Evolutionary conservation across 768 basidiomycete species (phyloP), one percentile per base, ranked within the genome.

Genomic region (Scleroderma bovista): DNA sequence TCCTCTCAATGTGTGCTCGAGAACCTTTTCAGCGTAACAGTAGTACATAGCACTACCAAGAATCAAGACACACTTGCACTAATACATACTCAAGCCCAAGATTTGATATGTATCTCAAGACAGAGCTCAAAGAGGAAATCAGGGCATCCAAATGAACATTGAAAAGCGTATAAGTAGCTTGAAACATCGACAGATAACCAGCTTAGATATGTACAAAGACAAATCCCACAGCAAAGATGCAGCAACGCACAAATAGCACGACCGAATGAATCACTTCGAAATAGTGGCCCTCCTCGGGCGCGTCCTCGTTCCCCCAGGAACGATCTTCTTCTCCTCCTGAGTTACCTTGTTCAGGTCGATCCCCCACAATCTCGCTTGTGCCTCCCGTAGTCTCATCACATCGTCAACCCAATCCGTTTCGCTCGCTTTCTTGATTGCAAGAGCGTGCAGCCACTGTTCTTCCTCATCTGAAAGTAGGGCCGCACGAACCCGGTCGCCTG

Each of bases 331-430:
- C 51, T 60, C 64, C 26, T 47, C 54, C 40, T 67, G 38, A 23
- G 50, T 50, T 43, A 51, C 61, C 58, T 60, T 67, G 55, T 65
- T 68, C 42, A 57, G 41, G 33, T 64, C 60, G 11, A 61, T 13
- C 16, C 55, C 59, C 55, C 75, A 61, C 52, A 79, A n/a, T 13
- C 78, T 71, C 45, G 73, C 54, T 37, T 67, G 60, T 12, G 63
- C 63, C 42, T 53, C 66, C 40, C 69, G 69, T 55, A 77, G 59
- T 38, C 65, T 68, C 46, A 73, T 69, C 34, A 86, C 66, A 57
- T 86, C 83, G 43, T 75, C 75, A 10, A 88, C 84, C 85, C 86
- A 90, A 55, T 87, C 83, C 6, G 73, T 75, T 60, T 83, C 77
- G 20, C 67, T 62, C 19, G 78, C 65, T 46, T 81, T 69, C 53